These are phyloP conservation scores for Tulasnella calospora DNA, from an alignment of 768 basidiomycete genomes.

Conservation along the genomic window DNA sequence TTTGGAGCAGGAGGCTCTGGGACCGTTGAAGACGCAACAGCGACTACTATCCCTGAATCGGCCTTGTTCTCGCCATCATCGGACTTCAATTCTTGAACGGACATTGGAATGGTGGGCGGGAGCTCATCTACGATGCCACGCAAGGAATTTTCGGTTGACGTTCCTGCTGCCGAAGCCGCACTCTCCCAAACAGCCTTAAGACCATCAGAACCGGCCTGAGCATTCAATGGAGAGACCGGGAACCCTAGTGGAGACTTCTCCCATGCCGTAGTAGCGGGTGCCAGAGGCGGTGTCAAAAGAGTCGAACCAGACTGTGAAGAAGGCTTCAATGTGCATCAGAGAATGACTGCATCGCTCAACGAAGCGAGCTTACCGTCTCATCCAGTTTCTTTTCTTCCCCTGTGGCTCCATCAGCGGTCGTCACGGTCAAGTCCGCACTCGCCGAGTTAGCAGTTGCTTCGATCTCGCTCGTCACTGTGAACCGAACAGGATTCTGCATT, in stretches of 20 bases:
- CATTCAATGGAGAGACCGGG: slow-evolving; percentile 51
- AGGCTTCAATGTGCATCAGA: slow-evolving; percentile 5
- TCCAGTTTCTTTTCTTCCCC: slow-evolving; percentile 51
- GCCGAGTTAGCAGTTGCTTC: slow-evolving; percentile 37
- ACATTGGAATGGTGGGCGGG: slow-evolving; percentile 64
- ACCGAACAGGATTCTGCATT: slow-evolving; percentile 46
- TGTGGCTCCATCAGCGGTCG: slow-evolving; percentile 33
- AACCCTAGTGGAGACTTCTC: slow-evolving; percentile 47
- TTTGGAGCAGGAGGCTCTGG: slow-evolving; percentile 3
- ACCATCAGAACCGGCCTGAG: slow-evolving; percentile 68
- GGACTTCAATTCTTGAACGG: slow-evolving; percentile 78
- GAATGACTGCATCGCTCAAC: background rate
- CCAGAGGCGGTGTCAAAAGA: slow-evolving; percentile 22
- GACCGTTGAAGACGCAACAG: background rate
- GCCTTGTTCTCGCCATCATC: slow-evolving; percentile 58
- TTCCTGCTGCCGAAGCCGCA: slow-evolving; percentile 47
- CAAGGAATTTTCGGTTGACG: slow-evolving; percentile 69
- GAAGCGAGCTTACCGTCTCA: slow-evolving; percentile 40
- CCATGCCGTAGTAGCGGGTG: slow-evolving; percentile 30
- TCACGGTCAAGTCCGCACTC: slow-evolving; percentile 24
- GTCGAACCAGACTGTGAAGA: slow-evolving; percentile 21
- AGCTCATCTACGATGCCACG: slow-evolving; percentile 81
- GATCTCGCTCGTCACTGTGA: slow-evolving; percentile 75
- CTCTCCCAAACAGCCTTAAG: slow-evolving; percentile 79
- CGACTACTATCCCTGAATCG: background rate